These are phyloP conservation scores for Hemisphaericaspora xylanilytica DNA, from an alignment of 1,139 yeast genomes.

Conservation along the genomic window DNA sequence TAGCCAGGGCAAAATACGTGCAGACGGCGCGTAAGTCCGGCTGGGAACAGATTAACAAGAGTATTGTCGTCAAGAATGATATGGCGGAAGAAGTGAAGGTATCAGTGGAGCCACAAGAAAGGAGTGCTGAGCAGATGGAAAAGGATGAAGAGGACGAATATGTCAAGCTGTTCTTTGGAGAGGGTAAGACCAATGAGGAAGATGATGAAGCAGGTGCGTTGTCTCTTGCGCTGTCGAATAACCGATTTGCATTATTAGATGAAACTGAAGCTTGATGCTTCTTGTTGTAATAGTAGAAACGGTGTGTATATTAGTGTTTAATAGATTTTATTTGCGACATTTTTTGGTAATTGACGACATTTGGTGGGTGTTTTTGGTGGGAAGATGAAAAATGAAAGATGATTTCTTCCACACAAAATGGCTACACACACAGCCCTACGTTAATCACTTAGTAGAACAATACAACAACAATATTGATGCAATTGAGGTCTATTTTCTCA, in stretches of 20 bases:
- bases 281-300: not conserved
- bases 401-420: no score
- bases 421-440: no score
- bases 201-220: conserved; percentile 8
- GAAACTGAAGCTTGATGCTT: conserved; percentile 48
- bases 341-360: not conserved
- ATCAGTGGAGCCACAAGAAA: conserved; percentile 7
- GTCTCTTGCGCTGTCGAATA: conserved; percentile 20
- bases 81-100: conserved; percentile 8
- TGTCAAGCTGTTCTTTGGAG: conserved; percentile 34
- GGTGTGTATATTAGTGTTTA: conserved; percentile 3
- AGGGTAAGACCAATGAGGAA: conserved; percentile 16
- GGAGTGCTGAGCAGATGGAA: conserved; percentile 21
- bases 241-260: conserved; percentile 48
- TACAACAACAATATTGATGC: not conserved
- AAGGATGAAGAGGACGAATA: conserved; percentile 36
- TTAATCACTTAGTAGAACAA: no score
- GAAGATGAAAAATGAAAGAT: no score
- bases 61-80: conserved; percentile 32
- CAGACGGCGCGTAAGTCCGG: conserved; percentile 64
- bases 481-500: not conserved
- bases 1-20: conserved; percentile 59
- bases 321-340: conserved; percentile 1
- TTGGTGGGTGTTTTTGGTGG: no score
- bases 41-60: conserved; percentile 67